Conservation (phyloP, 768 basidiomycete species). For the Macrolepiota albuminosa region DNA sequence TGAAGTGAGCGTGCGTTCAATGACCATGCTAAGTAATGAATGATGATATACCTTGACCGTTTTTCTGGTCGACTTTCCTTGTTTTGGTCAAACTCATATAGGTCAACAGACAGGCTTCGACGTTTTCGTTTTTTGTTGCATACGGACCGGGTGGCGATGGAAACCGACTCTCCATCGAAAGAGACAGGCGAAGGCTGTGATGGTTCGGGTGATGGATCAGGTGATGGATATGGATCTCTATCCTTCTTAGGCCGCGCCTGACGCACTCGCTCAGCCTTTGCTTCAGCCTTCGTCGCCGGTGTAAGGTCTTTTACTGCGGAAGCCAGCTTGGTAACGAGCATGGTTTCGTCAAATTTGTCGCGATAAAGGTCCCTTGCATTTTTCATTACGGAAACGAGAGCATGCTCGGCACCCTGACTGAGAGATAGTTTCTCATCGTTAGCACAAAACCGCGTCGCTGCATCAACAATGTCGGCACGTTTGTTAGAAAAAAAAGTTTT, state of each 20-base stretch:
- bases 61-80: too few relatives aligned
- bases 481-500: conserved; percentile 27
- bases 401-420: conserved; percentile 16
- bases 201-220: conserved; percentile 13
- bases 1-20: neutral
- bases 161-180: neutral
- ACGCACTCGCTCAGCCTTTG: conserved; percentile 6
- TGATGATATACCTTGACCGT: too few relatives aligned
- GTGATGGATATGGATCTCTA: conserved; percentile 16
- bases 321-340: conserved; percentile 24
- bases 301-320: conserved; percentile 24
- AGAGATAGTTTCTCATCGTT: conserved; percentile 18
- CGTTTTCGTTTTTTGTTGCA: conserved; percentile 17
- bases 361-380: conserved; percentile 18
- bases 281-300: conserved; percentile 15
- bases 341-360: conserved; percentile 21
- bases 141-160: neutral
- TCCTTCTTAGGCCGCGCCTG: conserved; percentile 2
- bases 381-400: conserved; percentile 19
- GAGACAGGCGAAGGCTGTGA: neutral
- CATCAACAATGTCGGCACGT: conserved; percentile 31
- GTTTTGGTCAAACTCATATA: too few relatives aligned
- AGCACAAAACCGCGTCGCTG: conserved; percentile 30
- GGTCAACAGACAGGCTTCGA: neutral
- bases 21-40: too few relatives aligned